Conservation (phyloP, 2,329 filamentous ascomycete species). For the Cyanodermella asteris region DNA sequence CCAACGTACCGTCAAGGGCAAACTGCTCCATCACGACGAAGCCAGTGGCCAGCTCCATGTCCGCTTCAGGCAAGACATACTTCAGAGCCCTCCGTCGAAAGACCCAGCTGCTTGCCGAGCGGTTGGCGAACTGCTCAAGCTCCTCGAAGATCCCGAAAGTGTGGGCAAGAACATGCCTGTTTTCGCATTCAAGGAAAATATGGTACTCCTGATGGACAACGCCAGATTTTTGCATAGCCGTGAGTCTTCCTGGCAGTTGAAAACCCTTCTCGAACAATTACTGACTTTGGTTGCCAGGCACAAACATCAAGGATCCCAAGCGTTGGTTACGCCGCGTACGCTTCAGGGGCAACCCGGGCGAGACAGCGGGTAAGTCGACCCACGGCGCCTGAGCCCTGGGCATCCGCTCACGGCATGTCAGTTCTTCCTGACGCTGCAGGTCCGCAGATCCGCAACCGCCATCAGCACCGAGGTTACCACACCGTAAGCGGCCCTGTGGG, state of each 20-base stretch:
- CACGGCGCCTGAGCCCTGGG: too few species aligned
- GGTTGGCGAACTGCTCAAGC: slow-evolving; percentile 1
- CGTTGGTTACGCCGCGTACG: slow-evolving; percentile 4
- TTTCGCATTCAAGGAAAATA: slow-evolving; percentile 5
- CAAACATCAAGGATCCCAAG: slow-evolving; percentile 5
- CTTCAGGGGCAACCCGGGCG: slow-evolving; percentile 1
- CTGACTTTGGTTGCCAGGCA: too few species aligned
- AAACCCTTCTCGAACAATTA: too few species aligned
- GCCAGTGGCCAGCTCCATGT: slow-evolving; percentile 1
- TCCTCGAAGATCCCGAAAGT: slow-evolving; percentile 2
- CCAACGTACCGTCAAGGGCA: slow-evolving; percentile 1
- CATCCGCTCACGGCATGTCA: too few species aligned
- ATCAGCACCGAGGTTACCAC: too few species aligned
- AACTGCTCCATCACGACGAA: slow-evolving; percentile 3
- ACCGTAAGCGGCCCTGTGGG: too few species aligned
- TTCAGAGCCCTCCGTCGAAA: slow-evolving; percentile 3
- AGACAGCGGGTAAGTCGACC: neutral
- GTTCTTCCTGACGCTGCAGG: too few species aligned
- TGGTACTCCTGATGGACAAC: slow-evolving; percentile 5
- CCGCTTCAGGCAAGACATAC: slow-evolving; percentile 4
- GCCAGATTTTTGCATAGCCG: slow-evolving; percentile 5
- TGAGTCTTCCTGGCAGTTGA: too few species aligned
- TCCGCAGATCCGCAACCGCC: too few species aligned
- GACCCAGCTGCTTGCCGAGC: slow-evolving; percentile 1
- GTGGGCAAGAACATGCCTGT: slow-evolving; percentile 2